Evolutionary conservation across 129 eudicot genomes (phyloP).

Genomic region (Mikania micrantha): DNA sequence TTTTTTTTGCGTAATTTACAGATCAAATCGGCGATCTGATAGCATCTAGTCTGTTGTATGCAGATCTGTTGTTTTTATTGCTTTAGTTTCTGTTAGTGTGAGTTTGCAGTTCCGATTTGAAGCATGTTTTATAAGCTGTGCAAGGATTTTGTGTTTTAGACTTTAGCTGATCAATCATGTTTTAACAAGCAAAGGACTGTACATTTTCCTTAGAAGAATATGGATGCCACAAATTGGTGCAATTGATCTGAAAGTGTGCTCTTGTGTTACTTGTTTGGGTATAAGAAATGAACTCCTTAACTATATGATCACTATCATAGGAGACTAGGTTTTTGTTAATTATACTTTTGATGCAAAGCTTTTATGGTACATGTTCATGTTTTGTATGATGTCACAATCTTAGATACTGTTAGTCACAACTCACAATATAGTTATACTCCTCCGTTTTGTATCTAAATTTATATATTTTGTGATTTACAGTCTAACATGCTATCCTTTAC

Average conservation of each 20-base stretch:
- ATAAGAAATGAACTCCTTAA: neutral
- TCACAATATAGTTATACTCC: neutral
- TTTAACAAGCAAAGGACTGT: neutral
- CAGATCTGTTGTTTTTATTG: slow-evolving; percentile 19
- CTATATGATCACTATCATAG: neutral
- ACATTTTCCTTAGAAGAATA: neutral
- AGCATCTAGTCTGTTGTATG: neutral
- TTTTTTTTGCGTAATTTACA: neutral
- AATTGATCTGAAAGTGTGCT: slow-evolving; percentile 11
- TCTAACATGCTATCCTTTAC: neutral
- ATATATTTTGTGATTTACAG: neutral
- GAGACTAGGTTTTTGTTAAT: slow-evolving; percentile 1
- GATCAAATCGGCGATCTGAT: slow-evolving; percentile 29
- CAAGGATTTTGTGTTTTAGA: slow-evolving; percentile 5
- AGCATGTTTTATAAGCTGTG: neutral
- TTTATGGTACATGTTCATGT: neutral
- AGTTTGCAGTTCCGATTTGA: slow-evolving; percentile 8
- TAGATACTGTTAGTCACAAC: too few relatives aligned
- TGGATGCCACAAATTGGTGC: neutral
- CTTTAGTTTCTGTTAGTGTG: slow-evolving; percentile 6
- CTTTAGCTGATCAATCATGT: neutral
- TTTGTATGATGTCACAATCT: too few relatives aligned
- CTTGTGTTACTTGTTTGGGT: slow-evolving; percentile 8
- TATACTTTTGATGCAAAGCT: neutral
- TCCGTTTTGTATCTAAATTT: neutral